Conservation (phyloP, 305 asterid genomes). For the Fraxinus sp. region DNA sequence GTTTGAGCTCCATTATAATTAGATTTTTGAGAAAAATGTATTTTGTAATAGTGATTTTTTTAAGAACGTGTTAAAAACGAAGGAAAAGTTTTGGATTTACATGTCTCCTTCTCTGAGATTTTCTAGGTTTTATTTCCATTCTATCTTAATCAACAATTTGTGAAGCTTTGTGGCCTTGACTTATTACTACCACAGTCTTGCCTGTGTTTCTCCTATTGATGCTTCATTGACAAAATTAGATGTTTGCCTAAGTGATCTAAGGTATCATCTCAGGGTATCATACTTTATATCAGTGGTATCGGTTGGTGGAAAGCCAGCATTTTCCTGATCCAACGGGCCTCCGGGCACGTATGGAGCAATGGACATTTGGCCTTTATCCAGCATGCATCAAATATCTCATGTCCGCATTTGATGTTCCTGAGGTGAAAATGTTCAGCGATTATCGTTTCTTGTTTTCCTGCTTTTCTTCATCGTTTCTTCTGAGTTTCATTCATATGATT, state of each 20-base stretch:
- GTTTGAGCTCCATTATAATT: neutral
- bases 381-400: slow-evolving; percentile 96
- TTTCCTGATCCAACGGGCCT: slow-evolving; percentile 98
- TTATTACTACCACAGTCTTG: neutral
- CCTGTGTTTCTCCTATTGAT: neutral
- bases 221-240: neutral
- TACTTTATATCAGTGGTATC: slow-evolving; percentile 91
- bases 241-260: slow-evolving; percentile 19
- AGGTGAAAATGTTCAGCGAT: slow-evolving; percentile 46
- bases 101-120: neutral
- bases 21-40: neutral
- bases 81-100: neutral
- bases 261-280: slow-evolving; percentile 67
- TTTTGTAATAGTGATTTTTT: neutral
- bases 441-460: neutral
- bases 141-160: neutral
- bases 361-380: slow-evolving; percentile 98
- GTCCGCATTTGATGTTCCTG: slow-evolving; percentile 98
- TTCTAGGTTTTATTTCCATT: neutral
- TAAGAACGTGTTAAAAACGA: neutral
- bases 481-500: slow-evolving; percentile 2
- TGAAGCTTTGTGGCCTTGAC: neutral
- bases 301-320: slow-evolving; percentile 83
- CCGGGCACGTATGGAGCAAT: slow-evolving; percentile 86
- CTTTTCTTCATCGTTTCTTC: neutral